These are phyloP conservation scores for Ophiostoma pallidulum DNA, from an alignment of 2,329 filamentous ascomycete species.

Conservation along the genomic window DNA sequence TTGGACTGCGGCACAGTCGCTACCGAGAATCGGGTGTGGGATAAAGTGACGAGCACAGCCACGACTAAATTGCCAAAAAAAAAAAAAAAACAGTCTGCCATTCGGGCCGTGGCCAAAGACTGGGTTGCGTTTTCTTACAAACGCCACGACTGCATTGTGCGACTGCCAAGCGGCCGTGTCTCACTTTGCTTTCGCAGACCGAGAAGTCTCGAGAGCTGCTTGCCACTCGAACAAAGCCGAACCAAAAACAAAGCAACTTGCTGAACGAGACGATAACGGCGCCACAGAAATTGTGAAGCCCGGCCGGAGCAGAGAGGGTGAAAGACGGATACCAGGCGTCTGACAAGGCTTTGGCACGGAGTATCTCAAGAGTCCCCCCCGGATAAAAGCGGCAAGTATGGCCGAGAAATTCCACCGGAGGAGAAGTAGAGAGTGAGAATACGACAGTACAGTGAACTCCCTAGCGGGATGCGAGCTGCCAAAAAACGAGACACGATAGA, in stretches of 20 bases:
- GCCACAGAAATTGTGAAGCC: no score
- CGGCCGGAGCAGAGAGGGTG: no score
- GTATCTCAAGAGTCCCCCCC: background rate
- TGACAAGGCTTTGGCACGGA: background rate
- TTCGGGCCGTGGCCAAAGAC: no score
- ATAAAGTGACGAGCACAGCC: no score
- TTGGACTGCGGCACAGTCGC: background rate
- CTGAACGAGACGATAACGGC: background rate
- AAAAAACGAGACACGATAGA: background rate
- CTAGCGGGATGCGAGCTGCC: no score
- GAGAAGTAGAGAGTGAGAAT: background rate
- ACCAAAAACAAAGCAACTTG: background rate
- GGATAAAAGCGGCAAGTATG: background rate
- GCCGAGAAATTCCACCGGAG: slow-evolving; percentile 2
- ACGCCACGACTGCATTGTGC: no score
- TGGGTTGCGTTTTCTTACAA: no score
- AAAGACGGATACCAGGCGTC: background rate
- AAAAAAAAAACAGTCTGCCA: no score
- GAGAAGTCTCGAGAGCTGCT: no score
- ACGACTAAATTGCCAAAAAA: background rate
- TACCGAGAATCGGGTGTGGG: background rate
- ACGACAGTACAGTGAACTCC: background rate
- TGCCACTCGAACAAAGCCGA: no score
- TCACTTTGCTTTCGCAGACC: no score
- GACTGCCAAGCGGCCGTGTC: no score